These are phyloP conservation scores for Ceratocystis smalleyi DNA, from an alignment of 2,329 filamentous ascomycete genomes.

Conservation along the genomic window DNA sequence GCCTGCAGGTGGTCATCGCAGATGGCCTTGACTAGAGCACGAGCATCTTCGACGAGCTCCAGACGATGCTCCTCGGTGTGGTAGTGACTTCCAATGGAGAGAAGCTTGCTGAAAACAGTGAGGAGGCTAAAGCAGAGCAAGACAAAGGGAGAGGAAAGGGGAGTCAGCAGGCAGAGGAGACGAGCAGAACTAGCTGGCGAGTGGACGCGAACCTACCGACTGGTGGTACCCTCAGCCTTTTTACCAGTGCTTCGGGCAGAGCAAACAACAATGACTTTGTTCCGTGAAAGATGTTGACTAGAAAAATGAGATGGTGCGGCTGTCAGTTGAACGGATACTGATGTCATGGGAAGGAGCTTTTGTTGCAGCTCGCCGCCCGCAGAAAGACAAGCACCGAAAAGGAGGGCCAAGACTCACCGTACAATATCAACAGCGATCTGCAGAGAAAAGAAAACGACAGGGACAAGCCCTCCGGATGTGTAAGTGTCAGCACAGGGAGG, in stretches of 20 bases:
- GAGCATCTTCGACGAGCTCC: constrained; percentile 47
- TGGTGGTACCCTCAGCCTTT: constrained; percentile 89
- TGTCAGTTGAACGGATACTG: neutral
- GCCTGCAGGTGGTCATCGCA: constrained; percentile 66
- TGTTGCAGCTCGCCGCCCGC: too few relatives aligned
- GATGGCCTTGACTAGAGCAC: constrained; percentile 63
- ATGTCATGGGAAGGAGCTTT: too few relatives aligned
- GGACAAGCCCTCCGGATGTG: neutral
- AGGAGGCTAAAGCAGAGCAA: constrained; percentile 29
- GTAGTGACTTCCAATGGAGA: constrained; percentile 36
- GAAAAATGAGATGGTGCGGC: constrained; percentile 7
- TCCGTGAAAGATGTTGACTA: constrained; percentile 35
- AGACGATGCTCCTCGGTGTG: constrained; percentile 38
- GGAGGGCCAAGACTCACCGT: constrained; percentile 23
- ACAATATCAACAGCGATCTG: constrained; percentile 31
- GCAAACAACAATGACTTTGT: constrained; percentile 82
- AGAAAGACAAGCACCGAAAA: neutral
- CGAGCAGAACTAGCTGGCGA: neutral
- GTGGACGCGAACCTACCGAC: constrained; percentile 48
- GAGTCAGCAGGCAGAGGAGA: neutral
- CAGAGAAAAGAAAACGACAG: neutral
- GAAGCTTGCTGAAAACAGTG: constrained; percentile 43
- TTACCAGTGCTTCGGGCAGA: constrained; percentile 89
- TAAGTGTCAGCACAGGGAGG: neutral
- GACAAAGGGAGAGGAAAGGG: neutral